Evolutionary conservation across 2,329 filamentous ascomycete species (phyloP), one percentile per base, ranked within the genome.

Genomic region (Macroventuria anomochaeta): DNA sequence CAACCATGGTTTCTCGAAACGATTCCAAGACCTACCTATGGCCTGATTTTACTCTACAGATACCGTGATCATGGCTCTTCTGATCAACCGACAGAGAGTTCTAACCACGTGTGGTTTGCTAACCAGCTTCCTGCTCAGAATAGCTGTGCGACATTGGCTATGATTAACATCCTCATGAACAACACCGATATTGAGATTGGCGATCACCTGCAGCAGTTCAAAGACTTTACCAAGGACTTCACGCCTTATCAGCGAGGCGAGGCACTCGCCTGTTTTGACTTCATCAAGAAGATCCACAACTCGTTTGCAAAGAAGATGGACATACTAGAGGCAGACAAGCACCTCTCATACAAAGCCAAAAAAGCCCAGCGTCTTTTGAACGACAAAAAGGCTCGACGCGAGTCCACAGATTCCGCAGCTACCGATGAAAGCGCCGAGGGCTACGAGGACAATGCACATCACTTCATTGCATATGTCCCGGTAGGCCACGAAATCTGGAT

Each of bases 101-200:
- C 87, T 0, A 77, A 84, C 3, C 78, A 85, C 25, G 79, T 97
- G 15, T 99, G 95, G 93, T 97, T 97, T 73, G 92, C 93, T 23
- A 97, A 97, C 67, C 93, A 96, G 77, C 88, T 90, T 39, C 72
- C 71, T 5, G 68, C 64, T 11, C 70, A 73, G 41, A 96, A 96
- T 73, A 88, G 91, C 21, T 99, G 95, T 75, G 95, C 91, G 17
- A 95, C 91, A n/a, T 85, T 97, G 38, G 92, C 95, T 3, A 80
- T 97, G 61, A 83, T 97, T 64, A 97, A 97, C 67, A 96, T 97
- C 55, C 79, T 96, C 68, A 96, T 96, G 84, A 97, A 97, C 69
- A 82, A 87, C 20, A 25, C 39, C 0, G 80, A 79, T 0, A 75
- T 91, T 3, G 76, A 85, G 10, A 81, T 97, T 5, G 91, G 92